phyloP scores from a whole-genome alignment of 805 yeast species.

The Starmerella apis region DNA sequence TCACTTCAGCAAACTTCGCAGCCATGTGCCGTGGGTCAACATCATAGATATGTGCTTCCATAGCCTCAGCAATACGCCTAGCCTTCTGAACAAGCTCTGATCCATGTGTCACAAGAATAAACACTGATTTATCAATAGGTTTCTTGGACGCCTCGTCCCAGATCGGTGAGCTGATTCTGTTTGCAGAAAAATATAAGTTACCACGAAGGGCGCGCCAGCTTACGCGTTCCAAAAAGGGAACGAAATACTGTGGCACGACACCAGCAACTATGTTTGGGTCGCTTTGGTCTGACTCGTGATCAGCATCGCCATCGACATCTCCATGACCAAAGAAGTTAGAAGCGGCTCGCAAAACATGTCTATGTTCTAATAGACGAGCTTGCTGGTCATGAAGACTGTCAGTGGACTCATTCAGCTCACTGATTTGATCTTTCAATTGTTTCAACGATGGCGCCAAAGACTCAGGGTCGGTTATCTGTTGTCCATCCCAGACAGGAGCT shows the following conservation, averaged over 20 bases:
- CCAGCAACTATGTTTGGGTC: slow-evolving; percentile 53
- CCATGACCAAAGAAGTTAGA: slow-evolving; percentile 35
- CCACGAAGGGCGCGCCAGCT: slow-evolving; percentile 92
- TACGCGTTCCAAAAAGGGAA: slow-evolving; percentile 64
- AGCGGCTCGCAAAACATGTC: slow-evolving; percentile 48
- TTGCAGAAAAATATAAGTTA: slow-evolving; percentile 66
- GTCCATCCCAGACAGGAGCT: slow-evolving; percentile 35
- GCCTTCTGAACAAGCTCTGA: slow-evolving; percentile 58
- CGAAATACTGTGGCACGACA: slow-evolving; percentile 61
- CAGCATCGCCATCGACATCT: slow-evolving; percentile 25
- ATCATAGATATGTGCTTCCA: slow-evolving; percentile 68
- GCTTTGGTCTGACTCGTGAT: slow-evolving; percentile 32
- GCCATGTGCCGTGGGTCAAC: slow-evolving; percentile 38
- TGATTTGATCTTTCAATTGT: slow-evolving; percentile 61
- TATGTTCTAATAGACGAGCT: slow-evolving; percentile 57
- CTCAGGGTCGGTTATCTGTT: slow-evolving; percentile 49
- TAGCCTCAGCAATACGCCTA: slow-evolving; percentile 73
- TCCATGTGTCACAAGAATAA: slow-evolving; percentile 90
- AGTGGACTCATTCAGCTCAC: slow-evolving; percentile 58
- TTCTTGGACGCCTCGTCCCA: slow-evolving; percentile 51
- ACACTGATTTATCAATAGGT: slow-evolving; percentile 62
- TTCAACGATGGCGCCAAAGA: slow-evolving; percentile 53
- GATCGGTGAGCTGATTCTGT: slow-evolving; percentile 55
- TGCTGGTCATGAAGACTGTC: slow-evolving; percentile 54
- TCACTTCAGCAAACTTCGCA: slow-evolving; percentile 35